These are phyloP conservation scores for Fusarium foetens DNA, from an alignment of 2,329 filamentous ascomycete genomes.

Conservation along the genomic window DNA sequence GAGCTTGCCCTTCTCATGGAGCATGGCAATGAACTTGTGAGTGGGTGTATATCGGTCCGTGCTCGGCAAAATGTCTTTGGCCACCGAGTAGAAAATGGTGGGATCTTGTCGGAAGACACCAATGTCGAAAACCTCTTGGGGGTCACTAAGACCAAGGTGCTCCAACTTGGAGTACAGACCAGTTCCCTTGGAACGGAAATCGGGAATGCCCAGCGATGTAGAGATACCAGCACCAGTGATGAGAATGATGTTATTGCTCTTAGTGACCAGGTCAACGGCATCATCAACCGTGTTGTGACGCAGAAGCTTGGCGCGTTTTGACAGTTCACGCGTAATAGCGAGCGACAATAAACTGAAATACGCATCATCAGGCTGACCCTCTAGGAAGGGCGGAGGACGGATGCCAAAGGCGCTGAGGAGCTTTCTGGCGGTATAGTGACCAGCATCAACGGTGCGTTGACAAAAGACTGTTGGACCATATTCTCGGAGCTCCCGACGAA, in stretches of 20 bases:
- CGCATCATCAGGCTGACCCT: slow-evolving; percentile 72
- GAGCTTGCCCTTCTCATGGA: slow-evolving; percentile 88
- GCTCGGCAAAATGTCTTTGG: slow-evolving; percentile 87
- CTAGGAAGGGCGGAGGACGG: slow-evolving; percentile 76
- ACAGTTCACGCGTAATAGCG: slow-evolving; percentile 82
- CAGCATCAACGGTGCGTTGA: slow-evolving; percentile 73
- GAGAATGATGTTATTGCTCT: slow-evolving; percentile 86
- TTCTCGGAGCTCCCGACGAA: slow-evolving; percentile 76
- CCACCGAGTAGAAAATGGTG: slow-evolving; percentile 88
- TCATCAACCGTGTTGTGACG: slow-evolving; percentile 89
- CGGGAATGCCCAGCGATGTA: slow-evolving; percentile 94
- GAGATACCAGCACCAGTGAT: slow-evolving; percentile 97
- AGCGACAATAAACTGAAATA: slow-evolving; percentile 81
- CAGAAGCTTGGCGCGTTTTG: slow-evolving; percentile 80
- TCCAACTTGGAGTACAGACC: slow-evolving; percentile 89
- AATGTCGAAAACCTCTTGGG: slow-evolving; percentile 96
- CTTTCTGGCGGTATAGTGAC: slow-evolving; percentile 80
- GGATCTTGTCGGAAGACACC: slow-evolving; percentile 87
- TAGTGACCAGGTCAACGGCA: slow-evolving; percentile 79
- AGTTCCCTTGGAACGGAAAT: slow-evolving; percentile 93
- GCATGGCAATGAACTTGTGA: slow-evolving; percentile 89
- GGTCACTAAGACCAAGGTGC: slow-evolving; percentile 80
- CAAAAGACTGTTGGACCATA: slow-evolving; percentile 84
- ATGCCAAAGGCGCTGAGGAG: slow-evolving; percentile 89
- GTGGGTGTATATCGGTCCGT: slow-evolving; percentile 87